A percentile compares a stretch with the other conserved stretches of the same genome.
phyloP scores from a whole-genome alignment of 2,329 filamentous ascomycete genomes.

The Tympanopsis confertula region DNA sequence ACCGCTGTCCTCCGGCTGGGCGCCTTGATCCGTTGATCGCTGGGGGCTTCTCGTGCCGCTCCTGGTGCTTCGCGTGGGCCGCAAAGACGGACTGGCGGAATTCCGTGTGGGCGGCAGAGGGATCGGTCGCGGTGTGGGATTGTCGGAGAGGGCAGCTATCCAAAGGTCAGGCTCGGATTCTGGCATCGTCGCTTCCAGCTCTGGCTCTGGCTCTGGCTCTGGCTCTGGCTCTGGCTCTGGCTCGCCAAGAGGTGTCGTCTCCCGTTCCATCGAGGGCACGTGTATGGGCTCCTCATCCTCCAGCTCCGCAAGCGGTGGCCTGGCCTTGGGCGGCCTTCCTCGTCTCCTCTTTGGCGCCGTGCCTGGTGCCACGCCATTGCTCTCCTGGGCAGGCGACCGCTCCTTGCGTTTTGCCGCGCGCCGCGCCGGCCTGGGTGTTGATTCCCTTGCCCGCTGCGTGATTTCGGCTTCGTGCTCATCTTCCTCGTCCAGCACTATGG shows the following conservation, averaged over 20 bases:
- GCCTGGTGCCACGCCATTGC: no score
- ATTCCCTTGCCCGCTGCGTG: no score
- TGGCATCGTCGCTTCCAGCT: slow-evolving; percentile 14
- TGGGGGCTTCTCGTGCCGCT: slow-evolving; percentile 4
- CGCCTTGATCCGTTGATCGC: no score
- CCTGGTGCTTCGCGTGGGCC: background rate
- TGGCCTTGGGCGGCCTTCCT: background rate
- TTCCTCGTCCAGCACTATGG: no score
- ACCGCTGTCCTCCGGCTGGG: background rate
- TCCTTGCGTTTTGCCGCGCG: background rate
- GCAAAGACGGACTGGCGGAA: background rate
- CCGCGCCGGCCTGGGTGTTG: background rate
- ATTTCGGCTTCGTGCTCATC: no score
- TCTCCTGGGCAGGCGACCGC: background rate
- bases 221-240: slow-evolving; percentile 2
- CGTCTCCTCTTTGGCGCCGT: background rate
- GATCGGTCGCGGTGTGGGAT: slow-evolving; percentile 20
- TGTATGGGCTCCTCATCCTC: background rate
- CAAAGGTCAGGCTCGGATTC: slow-evolving; percentile 32
- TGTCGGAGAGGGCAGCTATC: slow-evolving; percentile 27
- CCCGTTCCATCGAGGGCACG: slow-evolving; percentile 11
- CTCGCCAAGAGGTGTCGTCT: slow-evolving; percentile 14
- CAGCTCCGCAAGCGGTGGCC: background rate
- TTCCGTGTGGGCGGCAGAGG: no score
- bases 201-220: background rate